Evolutionary conservation across 306 rosid species (phyloP).

Genomic region (Bauhinia variegata): DNA sequence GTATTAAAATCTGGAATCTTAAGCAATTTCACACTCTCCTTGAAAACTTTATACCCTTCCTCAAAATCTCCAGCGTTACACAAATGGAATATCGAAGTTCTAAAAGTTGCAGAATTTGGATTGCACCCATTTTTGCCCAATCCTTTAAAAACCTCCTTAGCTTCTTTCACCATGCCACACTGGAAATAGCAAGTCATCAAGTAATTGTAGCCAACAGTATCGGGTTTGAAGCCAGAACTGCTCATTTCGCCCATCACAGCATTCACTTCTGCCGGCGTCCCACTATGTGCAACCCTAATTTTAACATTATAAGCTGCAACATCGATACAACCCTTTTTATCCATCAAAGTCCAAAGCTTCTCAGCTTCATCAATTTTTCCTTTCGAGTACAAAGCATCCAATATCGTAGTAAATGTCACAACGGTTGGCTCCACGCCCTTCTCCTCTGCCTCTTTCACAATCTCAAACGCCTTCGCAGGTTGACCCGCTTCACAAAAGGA

Average conservation of each 20-base stretch:
- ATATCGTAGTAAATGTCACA: constrained; percentile 54
- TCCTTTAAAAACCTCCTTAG: constrained; percentile 53
- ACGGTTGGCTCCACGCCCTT: constrained; percentile 55
- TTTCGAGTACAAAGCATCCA: constrained; percentile 54
- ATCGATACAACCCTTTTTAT: constrained; percentile 53
- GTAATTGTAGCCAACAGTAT: constrained; percentile 58
- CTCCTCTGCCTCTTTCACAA: constrained; percentile 47
- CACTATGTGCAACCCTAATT: constrained; percentile 50
- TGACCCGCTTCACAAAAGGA: constrained; percentile 49
- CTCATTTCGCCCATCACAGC: constrained; percentile 61
- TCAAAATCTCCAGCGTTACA: constrained; percentile 54
- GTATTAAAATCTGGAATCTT: constrained; percentile 67
- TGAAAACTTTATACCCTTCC: constrained; percentile 54
- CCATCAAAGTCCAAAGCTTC: constrained; percentile 61
- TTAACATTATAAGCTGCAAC: constrained; percentile 56
- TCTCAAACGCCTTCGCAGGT: constrained; percentile 49
- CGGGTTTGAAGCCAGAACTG: constrained; percentile 57
- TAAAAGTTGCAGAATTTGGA: constrained; percentile 63
- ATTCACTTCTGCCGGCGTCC: constrained; percentile 53
- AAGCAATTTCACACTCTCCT: constrained; percentile 60
- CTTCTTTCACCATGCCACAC: constrained; percentile 62
- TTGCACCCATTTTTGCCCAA: constrained; percentile 50
- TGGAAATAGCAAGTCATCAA: constrained; percentile 60
- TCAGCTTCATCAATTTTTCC: constrained; percentile 61
- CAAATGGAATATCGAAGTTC: constrained; percentile 51